Evolutionary conservation across 1,284 basidiomycete genomes (phyloP), one percentile per base, ranked within the genome.

Genomic region (Mycosarcoma maydis): DNA sequence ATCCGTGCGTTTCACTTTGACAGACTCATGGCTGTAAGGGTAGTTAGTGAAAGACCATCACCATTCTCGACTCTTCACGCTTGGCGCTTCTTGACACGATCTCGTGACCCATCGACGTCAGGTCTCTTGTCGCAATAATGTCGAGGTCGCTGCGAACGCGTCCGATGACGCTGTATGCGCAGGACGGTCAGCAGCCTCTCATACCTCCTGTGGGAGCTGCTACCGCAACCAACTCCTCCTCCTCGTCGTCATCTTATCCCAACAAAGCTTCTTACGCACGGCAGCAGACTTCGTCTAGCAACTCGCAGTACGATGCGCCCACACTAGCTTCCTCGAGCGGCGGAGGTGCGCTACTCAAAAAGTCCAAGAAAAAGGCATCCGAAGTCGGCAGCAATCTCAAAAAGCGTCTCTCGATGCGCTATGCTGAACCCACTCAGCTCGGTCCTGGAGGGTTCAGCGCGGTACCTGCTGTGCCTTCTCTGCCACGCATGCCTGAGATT

Each of bases 341-440:
- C 43, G 19, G n/a, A 29, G 32, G 32, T 29, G 23, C 37, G 2
- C 52, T 59, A 11, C 48, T 72, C 38, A 73, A 67, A 40, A 66
- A 70, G 42, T 60, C 64, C 38, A 69, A 56, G 20, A 65, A 71
- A 24, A 72, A 78, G 29, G 72, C 73, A 8, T 65, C 60, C 22
- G 57, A 76, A n/a, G 77, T 78, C 11, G 77, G 74, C 36, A 70
- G 53, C 55, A 81, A 78, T 29, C 71, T 81, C 48, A 78, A 78
- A 27, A 80, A 80, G 53, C 66, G 79, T 17, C 65, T 81, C 14
- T 78, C 76, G 23, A 79, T 76, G 75, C 71, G 79, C n/a, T 81
- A 81, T 61, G 75, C 75, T 20, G 74, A 78, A 47, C 75, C 75
- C 2, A 77, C 75, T 2, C 55, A 66, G 13, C 39, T 77, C 14